A percentile compares a stretch with the other conserved stretches of the same genome.
These are phyloP conservation scores for Talaromyces sp. DNA, from an alignment of 2,329 filamentous ascomycete genomes.

Conservation along the genomic window DNA sequence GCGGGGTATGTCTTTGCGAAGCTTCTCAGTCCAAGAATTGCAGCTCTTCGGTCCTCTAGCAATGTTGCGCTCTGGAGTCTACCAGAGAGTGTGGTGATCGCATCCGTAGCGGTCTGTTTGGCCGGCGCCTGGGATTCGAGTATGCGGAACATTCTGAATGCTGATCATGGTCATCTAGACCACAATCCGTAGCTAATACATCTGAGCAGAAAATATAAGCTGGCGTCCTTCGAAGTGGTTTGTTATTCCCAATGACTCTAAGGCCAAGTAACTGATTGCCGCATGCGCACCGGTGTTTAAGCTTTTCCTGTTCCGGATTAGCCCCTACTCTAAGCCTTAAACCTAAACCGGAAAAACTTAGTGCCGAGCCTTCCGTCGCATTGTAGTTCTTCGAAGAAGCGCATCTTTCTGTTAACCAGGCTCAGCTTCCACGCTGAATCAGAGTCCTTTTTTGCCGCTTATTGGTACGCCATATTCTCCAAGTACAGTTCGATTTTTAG, in stretches of 20 bases:
- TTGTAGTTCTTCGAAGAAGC: slow-evolving; percentile 2
- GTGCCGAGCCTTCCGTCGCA: slow-evolving; percentile 5
- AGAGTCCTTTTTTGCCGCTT: neutral
- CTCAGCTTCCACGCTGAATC: slow-evolving; percentile 8
- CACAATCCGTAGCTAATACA: slow-evolving; percentile 10
- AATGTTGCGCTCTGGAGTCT: slow-evolving; percentile 85
- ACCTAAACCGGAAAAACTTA: slow-evolving; percentile 10
- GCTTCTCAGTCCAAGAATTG: slow-evolving; percentile 86
- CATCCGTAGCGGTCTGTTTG: slow-evolving; percentile 93
- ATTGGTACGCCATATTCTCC: neutral
- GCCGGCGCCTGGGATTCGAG: slow-evolving; percentile 73
- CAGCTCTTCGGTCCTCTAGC: slow-evolving; percentile 87
- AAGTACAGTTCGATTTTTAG: neutral
- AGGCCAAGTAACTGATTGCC: slow-evolving; percentile 10
- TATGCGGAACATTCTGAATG: slow-evolving; percentile 50
- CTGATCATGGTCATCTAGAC: slow-evolving; percentile 39
- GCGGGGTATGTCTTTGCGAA: slow-evolving; percentile 97
- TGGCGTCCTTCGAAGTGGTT: neutral
- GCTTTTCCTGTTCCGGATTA: slow-evolving; percentile 5
- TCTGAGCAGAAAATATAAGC: neutral
- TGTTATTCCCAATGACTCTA: neutral
- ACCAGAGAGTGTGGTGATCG: slow-evolving; percentile 83
- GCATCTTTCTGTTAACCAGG: neutral
- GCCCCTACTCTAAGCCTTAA: neutral
- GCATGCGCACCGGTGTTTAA: slow-evolving; percentile 5